Base-by-base conservation (phyloP, 495 filamentous ascomycete genomes). In the Staphylotrichum tortipilum region DNA sequence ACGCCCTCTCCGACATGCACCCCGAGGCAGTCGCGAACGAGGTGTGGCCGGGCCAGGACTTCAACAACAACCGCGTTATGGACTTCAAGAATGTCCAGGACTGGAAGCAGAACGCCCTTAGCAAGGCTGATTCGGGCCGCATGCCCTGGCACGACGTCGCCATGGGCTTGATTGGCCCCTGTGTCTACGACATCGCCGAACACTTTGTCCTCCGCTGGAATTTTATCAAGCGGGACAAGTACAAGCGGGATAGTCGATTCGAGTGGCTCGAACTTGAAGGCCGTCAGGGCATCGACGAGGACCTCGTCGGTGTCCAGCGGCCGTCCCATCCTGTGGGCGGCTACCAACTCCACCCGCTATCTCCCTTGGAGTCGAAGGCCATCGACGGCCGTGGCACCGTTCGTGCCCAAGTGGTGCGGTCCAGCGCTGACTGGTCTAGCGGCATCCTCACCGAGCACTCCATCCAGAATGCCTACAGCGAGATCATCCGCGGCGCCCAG, bases 131-230 rank as follows among this genome's bases (percentile, higher is more conserved):
- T 29, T 94, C 85, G 54, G 90, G 89, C 21, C 82, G 91, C 24
- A 95, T 97, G 91, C 91, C 91, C 1, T 97, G 91, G 91, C 91
- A 97, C 59, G 91, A 97, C 62, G 89, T 97, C 3, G 76, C 85
- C 4, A 89, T 96, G 86, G 89, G 86, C 3, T 47, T 96, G 19
- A 78, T 94, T 39, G 91, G 91, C 6, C 87, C 89, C 34, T 88
- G 83, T 57, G 86, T 95, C 26, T 90, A 89, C 61, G 89, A 95
- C 63, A 91, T 98, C 55, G 91, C 91, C 3, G 89, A 96, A 66
- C 91, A 98, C 61, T 98, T 98, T 57, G 84, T 95, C 30, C 75
- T 94, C 15, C 79, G 90, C 34, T 96, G 92, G 92, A 98, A 98
- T 65, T 94, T 95, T 53, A 73, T 91, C 69, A 96, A 98, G 70